Conservation (phyloP, 164 flowering plant species). For the Malania oleifera region DNA sequence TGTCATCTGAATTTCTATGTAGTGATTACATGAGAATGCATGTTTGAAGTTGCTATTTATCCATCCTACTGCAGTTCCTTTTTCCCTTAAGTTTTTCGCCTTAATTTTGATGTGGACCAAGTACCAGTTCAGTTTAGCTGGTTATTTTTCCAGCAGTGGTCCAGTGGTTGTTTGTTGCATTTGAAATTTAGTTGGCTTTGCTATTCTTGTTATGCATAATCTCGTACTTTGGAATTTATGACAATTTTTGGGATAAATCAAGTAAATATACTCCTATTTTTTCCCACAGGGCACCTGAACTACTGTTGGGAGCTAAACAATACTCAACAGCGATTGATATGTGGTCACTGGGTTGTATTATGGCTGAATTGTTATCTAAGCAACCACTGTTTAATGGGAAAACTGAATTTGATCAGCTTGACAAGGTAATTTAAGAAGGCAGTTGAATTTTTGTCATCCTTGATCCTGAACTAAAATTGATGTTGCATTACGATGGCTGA, state of each 20-base stretch:
- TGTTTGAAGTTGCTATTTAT: no score
- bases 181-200: no score
- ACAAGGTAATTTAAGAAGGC: constrained; percentile 66
- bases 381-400: constrained; percentile 86
- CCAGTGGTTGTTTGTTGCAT: no score
- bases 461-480: not conserved
- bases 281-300: constrained; percentile 87
- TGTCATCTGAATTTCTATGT: no score
- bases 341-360: constrained; percentile 98
- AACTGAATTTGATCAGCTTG: constrained; percentile 88
- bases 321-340: constrained; percentile 98
- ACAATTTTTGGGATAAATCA: not conserved
- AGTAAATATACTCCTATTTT: not conserved
- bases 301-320: constrained; percentile 80
- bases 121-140: no score
- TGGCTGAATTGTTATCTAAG: constrained; percentile 92
- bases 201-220: no score
- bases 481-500: not conserved
- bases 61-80: no score
- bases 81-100: no score
- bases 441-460: not conserved
- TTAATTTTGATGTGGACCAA: no score
- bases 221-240: no score
- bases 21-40: no score
- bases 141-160: no score